Evolutionary conservation across 768 basidiomycete genomes (phyloP), one percentile per base, ranked within the genome.

Genomic region (Pisolithus tinctorius): DNA sequence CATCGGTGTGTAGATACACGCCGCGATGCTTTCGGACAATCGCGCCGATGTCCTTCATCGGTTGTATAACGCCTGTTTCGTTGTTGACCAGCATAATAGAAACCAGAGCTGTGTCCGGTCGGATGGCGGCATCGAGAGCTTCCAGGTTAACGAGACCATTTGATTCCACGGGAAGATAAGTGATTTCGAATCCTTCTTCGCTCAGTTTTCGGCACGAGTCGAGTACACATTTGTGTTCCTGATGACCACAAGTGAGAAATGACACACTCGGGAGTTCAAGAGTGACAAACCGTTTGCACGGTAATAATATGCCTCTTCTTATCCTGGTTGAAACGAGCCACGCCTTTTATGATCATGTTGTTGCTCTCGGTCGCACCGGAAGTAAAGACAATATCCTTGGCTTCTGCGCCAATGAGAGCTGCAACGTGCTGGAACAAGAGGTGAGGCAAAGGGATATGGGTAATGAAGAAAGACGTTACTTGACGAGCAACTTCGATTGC

Each of bases 81-180:
- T 99, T 99, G 74, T 99, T 99, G 53, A 99, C 96, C 16, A 89
- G 81, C 96, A 99, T 99, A 65, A 99, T 85, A 11, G 93, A 95
- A 42, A 99, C 84, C n/a, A 98, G 73, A 1, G 88, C 89, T 11
- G 92, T 93, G 54, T 93, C 92, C 8, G 93, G 93, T 30, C 92
- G 84, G 52, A 99, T 93, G 36, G 93, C 87, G 1, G 77, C 80
- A 62, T 93, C 89, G 30, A 99, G 81, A 8, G 81, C 82, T 16
- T 83, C 74, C 48, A 99, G 73, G 29, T 82, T 80, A 54, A 99
- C 71, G 45, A 96, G 63, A 13, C 96, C 96, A 64, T 93, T 91
- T 25, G 76, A 66, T 60, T 90, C 79, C 23, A 98, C 96, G 2
- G 95, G 93, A n/a, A 99, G 78, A 70, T 98, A 99, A 11, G 96